phyloP scores from a whole-genome alignment of 2,329 filamentous ascomycete species.

The Aaosphaeria arxii region DNA sequence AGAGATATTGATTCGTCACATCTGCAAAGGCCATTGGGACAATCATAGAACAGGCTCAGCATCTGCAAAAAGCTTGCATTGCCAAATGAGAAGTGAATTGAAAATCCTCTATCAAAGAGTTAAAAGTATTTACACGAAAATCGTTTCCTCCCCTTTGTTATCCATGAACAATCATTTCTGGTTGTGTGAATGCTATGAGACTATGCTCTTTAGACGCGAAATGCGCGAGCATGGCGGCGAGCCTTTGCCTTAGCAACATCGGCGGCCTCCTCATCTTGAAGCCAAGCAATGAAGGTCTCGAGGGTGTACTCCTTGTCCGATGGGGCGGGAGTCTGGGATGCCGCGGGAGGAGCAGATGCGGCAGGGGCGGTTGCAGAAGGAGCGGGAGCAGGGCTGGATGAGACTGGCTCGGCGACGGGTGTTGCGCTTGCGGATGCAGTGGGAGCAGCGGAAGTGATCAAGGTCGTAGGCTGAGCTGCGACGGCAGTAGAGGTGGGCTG shows the following conservation, averaged over 20 bases:
- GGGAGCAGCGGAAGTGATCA: neutral
- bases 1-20: too few relatives aligned
- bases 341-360: neutral
- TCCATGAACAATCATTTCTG: too few relatives aligned
- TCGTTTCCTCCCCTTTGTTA: too few relatives aligned
- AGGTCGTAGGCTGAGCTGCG: neutral
- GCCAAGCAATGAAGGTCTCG: neutral
- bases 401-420: neutral
- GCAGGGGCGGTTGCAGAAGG: neutral
- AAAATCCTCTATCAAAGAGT: too few relatives aligned
- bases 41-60: too few relatives aligned
- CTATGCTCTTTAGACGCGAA: neutral
- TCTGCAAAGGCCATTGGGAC: too few relatives aligned
- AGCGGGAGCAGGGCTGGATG: neutral
- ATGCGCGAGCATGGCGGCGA: neutral
- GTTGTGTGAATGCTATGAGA: too few relatives aligned
- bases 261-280: neutral
- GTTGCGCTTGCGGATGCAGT: neutral
- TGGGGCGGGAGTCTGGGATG: neutral
- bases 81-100: too few relatives aligned
- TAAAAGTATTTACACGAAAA: too few relatives aligned
- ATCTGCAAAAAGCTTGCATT: too few relatives aligned
- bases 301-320: neutral
- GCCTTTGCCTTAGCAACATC: neutral
- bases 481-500: neutral